These are phyloP conservation scores for Podila verticillata DNA, from an alignment of 192 early-diverging fungal genomes.

Conservation along the genomic window DNA sequence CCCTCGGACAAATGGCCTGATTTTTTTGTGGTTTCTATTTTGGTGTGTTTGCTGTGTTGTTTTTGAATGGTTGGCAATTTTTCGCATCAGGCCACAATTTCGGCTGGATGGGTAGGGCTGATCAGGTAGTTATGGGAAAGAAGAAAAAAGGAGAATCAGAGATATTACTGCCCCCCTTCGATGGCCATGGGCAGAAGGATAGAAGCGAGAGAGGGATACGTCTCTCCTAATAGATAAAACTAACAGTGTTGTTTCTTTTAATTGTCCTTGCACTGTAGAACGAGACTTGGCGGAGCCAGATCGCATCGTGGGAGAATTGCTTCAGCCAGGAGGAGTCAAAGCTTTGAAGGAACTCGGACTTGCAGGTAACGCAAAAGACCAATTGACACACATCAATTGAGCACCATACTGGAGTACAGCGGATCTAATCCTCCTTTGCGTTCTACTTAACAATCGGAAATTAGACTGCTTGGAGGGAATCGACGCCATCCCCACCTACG, in stretches of 20 bases:
- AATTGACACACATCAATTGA: not conserved
- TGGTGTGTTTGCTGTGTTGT: too few species aligned
- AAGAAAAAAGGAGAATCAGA: not conserved
- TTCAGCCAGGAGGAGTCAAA: slow-evolving; percentile 94
- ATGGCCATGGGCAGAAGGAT: not conserved
- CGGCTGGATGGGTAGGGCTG: too few species aligned
- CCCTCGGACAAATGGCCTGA: slow-evolving; percentile 35
- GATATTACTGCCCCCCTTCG: too few species aligned
- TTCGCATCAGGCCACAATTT: slow-evolving; percentile 1
- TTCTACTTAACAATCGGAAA: not conserved
- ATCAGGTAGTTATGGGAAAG: not conserved
- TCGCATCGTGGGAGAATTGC: slow-evolving; percentile 96
- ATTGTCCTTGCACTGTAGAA: slow-evolving; percentile 58
- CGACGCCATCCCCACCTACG: slow-evolving; percentile 83
- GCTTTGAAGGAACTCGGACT: slow-evolving; percentile 84
- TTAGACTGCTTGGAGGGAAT: slow-evolving; percentile 79
- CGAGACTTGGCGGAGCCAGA: slow-evolving; percentile 94
- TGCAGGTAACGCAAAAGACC: slow-evolving; percentile 36
- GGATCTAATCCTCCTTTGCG: slow-evolving; percentile 16
- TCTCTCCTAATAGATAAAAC: not conserved
- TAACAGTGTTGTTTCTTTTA: not conserved
- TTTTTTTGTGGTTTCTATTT: not conserved
- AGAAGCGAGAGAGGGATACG: not conserved
- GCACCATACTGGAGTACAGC: slow-evolving; percentile 77
- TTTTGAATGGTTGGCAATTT: too few species aligned